Percentiles rank a stretch among this genome's conserved stretches.
These are phyloP conservation scores for Colletotrichum tropicicola DNA, from an alignment of 2,329 filamentous ascomycete species.

Conservation along the genomic window DNA sequence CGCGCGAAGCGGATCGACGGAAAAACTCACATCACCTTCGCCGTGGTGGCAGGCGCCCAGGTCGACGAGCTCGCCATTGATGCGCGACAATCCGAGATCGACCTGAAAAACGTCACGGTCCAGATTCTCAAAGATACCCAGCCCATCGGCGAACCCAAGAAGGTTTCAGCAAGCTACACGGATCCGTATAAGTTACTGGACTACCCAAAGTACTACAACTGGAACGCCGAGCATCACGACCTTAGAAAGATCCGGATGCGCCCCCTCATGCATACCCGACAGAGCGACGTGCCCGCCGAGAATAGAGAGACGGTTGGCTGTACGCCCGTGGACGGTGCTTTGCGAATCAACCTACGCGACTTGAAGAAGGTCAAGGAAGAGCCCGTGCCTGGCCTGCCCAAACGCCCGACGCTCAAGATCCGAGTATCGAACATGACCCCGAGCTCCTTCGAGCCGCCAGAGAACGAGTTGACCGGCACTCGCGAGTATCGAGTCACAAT, in stretches of 20 bases:
- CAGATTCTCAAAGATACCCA: constrained; percentile 44
- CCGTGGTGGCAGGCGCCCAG: constrained; percentile 63
- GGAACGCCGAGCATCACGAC: constrained; percentile 79
- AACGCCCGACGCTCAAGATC: constrained; percentile 52
- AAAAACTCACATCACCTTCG: constrained; percentile 82
- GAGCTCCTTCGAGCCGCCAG: constrained; percentile 33
- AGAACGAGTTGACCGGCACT: constrained; percentile 56
- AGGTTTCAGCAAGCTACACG: constrained; percentile 53
- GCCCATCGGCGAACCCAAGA: constrained; percentile 36
- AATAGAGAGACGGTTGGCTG: constrained; percentile 65
- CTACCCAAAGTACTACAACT: constrained; percentile 67
- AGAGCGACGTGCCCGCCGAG: constrained; percentile 62
- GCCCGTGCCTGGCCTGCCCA: constrained; percentile 9
- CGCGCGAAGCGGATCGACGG: constrained; percentile 77
- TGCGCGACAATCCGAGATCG: constrained; percentile 69
- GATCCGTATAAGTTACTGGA: constrained; percentile 76
- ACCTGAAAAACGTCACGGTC: constrained; percentile 62
- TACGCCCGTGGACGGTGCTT: constrained; percentile 63
- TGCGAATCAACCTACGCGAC: constrained; percentile 54
- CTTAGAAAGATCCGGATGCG: constrained; percentile 74
- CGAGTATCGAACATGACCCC: constrained; percentile 49
- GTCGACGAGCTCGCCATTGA: constrained; percentile 68
- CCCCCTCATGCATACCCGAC: constrained; percentile 60
- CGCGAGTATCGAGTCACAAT: constrained; percentile 68
- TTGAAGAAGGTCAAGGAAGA: constrained; percentile 28